phyloP scores from a whole-genome alignment of 768 basidiomycete genomes.

The Lepiota subincarnata region DNA sequence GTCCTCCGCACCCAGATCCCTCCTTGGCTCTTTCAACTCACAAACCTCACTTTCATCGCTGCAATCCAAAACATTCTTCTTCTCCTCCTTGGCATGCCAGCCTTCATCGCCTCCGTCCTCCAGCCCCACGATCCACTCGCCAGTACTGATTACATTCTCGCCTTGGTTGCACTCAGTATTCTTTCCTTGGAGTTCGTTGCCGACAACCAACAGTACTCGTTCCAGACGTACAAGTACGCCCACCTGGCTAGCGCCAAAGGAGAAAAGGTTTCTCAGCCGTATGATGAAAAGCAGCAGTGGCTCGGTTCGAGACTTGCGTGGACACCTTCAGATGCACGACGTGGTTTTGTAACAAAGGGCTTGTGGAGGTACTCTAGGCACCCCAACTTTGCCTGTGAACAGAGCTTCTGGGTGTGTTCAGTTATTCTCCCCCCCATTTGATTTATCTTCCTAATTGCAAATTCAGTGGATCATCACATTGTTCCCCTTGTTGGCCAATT shows the following conservation, averaged over 20 bases:
- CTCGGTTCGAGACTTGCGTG: conserved; percentile 60
- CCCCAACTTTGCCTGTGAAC: conserved; percentile 92
- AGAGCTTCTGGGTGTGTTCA: conserved; percentile 71
- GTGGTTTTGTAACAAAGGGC: conserved; percentile 84
- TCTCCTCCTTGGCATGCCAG: conserved; percentile 62
- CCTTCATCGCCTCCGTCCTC: conserved; percentile 48
- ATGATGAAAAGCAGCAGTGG: conserved; percentile 54
- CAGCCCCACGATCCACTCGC: conserved; percentile 51
- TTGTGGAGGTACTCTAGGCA: conserved; percentile 87
- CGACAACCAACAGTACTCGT: conserved; percentile 91
- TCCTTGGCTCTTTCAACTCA: conserved; percentile 40
- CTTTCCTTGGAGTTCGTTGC: conserved; percentile 75
- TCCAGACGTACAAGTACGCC: conserved; percentile 71
- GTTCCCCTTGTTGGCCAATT: conserved; percentile 54
- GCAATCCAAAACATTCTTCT: conserved; percentile 79
- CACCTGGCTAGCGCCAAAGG: conserved; percentile 29
- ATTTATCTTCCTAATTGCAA: not conserved
- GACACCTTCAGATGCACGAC: conserved; percentile 60
- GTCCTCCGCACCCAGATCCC: conserved; percentile 57
- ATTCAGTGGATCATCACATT: conserved; percentile 63
- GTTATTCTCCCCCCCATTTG: not conserved
- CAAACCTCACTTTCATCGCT: conserved; percentile 67
- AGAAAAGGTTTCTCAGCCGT: conserved; percentile 29
- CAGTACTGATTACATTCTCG: conserved; percentile 60
- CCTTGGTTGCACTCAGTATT: conserved; percentile 50